Percentiles rank a stretch among this genome's conserved stretches.
Conservation (phyloP, 176 grass and related monocot genomes). For the Oryza brachyantha region DNA sequence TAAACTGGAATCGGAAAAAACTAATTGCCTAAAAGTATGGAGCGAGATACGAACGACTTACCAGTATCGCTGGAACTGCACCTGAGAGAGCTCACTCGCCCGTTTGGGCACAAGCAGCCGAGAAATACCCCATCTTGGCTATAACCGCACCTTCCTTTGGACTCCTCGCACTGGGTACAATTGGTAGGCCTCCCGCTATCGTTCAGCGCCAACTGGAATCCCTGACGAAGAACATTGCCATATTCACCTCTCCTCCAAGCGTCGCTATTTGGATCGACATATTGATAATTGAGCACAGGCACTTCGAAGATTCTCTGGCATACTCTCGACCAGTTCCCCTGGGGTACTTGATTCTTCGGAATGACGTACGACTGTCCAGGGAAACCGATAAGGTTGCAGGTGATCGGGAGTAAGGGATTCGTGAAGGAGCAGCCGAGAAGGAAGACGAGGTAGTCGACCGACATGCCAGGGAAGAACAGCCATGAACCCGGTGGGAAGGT, state of each 20-base stretch:
- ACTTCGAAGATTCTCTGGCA: fast-evolving
- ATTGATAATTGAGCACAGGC: background rate
- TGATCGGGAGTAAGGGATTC: fast-evolving
- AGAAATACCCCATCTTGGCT: fast-evolving
- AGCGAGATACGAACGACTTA: background rate
- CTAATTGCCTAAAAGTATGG: background rate
- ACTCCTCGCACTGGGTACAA: background rate
- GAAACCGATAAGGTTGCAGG: background rate
- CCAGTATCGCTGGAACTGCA: background rate
- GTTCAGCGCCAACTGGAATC: background rate
- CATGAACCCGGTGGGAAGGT: fast-evolving
- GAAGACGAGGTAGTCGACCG: conserved; percentile 2
- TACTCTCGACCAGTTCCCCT: fast-evolving
- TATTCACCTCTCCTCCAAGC: background rate
- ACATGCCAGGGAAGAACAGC: background rate
- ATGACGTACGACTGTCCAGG: background rate
- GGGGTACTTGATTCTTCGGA: background rate
- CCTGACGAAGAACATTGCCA: background rate
- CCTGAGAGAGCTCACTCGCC: background rate
- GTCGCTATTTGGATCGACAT: fast-evolving
- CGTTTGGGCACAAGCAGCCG: background rate
- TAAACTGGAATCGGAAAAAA: background rate
- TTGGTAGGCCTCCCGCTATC: fast-evolving
- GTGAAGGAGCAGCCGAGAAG: background rate
- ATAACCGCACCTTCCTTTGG: background rate